phyloP scores from a whole-genome alignment of 2,329 filamentous ascomycete genomes.

The Epicoccum nigrum region DNA sequence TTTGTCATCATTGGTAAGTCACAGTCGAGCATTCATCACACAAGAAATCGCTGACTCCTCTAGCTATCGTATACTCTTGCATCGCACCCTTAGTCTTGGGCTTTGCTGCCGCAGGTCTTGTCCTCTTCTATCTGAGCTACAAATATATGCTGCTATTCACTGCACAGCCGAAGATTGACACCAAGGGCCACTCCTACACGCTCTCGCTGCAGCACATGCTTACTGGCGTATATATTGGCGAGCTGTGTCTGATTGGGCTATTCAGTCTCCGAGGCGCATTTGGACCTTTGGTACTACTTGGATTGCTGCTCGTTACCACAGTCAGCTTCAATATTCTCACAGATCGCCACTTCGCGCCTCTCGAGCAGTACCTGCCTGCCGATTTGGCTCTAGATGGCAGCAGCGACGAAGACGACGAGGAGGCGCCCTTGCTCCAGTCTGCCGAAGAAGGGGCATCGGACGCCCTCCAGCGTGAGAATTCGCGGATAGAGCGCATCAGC shows the following conservation, averaged over 20 bases:
- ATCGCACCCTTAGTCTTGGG: constrained; percentile 85
- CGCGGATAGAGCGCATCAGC: constrained; percentile 36
- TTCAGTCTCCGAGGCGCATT: constrained; percentile 60
- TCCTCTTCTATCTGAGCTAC: constrained; percentile 84
- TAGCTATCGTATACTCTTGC: constrained; percentile 81
- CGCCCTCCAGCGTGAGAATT: constrained; percentile 25
- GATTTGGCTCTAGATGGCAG: constrained; percentile 33
- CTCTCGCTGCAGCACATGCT: constrained; percentile 87
- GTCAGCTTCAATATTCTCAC: constrained; percentile 42
- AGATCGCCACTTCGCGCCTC: constrained; percentile 43
- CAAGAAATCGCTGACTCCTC: constrained; percentile 17
- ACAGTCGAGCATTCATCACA: background rate
- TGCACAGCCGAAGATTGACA: constrained; percentile 80
- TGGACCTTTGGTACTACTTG: constrained; percentile 42
- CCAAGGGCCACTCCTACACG: constrained; percentile 84
- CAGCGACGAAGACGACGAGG: constrained; percentile 32
- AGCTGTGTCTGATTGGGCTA: constrained; percentile 83
- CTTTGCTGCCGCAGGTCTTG: constrained; percentile 80
- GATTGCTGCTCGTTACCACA: constrained; percentile 39
- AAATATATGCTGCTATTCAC: constrained; percentile 92
- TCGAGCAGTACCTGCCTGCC: constrained; percentile 44
- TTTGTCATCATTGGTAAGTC: constrained; percentile 49
- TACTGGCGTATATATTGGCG: constrained; percentile 80
- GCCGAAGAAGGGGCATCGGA: constrained; percentile 40
- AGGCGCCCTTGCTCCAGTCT: constrained; percentile 38